A percentile compares a stretch with the other conserved stretches of the same genome.
Evolutionary conservation across 2,329 filamentous ascomycete genomes (phyloP).

Genomic region (Zymoseptoria ardabiliae): DNA sequence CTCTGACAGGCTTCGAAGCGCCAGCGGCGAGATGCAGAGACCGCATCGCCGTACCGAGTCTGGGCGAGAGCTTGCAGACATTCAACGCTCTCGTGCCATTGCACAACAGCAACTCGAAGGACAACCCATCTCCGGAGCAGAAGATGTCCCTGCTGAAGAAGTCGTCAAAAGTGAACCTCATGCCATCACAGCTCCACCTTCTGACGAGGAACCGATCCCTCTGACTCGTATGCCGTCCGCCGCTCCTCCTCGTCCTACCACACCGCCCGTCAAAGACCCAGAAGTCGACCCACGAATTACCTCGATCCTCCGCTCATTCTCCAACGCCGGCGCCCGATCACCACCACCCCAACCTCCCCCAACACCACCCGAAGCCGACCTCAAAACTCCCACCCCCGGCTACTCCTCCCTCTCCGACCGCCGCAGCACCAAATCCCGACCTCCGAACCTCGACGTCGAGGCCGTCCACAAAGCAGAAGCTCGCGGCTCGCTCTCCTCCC

Average conservation of each 20-base stretch:
- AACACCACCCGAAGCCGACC: not conserved
- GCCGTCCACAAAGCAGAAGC: slow-evolving; percentile 74
- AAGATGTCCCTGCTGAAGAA: not conserved
- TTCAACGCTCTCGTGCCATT: slow-evolving; percentile 3
- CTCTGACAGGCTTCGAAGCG: slow-evolving; percentile 27
- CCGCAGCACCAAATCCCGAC: slow-evolving; percentile 31
- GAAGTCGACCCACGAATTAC: slow-evolving; percentile 21
- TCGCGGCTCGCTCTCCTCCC: slow-evolving; percentile 81
- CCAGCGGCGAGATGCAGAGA: slow-evolving; percentile 1
- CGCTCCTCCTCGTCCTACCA: not conserved
- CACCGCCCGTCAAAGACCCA: slow-evolving; percentile 2
- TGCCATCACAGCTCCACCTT: not conserved
- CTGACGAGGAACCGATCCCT: not conserved
- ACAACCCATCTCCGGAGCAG: slow-evolving; percentile 7
- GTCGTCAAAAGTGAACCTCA: not conserved
- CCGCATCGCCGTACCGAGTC: not conserved
- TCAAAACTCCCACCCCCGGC: not conserved
- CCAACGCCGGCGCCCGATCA: slow-evolving; percentile 26
- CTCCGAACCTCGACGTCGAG: slow-evolving; percentile 73
- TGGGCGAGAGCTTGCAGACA: not conserved
- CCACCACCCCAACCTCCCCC: not conserved
- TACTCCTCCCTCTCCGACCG: not conserved
- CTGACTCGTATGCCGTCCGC: not conserved
- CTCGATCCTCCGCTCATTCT: slow-evolving; percentile 23
- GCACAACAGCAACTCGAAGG: slow-evolving; percentile 11